phyloP scores from a whole-genome alignment of 2,329 filamentous ascomycete species.

The Trichoderma pleuroti region DNA sequence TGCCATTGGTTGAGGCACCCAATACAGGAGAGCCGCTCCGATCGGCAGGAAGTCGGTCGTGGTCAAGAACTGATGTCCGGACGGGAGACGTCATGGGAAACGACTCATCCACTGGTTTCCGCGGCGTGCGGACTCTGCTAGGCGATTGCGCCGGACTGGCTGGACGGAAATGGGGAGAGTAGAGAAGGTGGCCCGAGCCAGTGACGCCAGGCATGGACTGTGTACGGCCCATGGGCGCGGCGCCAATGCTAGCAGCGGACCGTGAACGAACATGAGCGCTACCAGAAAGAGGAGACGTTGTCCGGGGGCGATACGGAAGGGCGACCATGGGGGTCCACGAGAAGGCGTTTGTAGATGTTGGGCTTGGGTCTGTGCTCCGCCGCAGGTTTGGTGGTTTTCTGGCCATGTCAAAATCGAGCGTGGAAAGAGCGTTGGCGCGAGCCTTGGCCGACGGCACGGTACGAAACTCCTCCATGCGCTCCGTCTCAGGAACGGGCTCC shows the following conservation, averaged over 20 bases:
- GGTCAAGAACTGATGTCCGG: slow-evolving; percentile 53
- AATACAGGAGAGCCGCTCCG: slow-evolving; percentile 51
- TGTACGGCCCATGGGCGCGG: slow-evolving; percentile 55
- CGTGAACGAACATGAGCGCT: slow-evolving; percentile 53
- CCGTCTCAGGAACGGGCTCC: slow-evolving; percentile 66
- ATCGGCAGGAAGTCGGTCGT: slow-evolving; percentile 47
- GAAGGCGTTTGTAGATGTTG: slow-evolving; percentile 45
- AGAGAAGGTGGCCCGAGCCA: slow-evolving; percentile 56
- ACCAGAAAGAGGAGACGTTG: slow-evolving; percentile 58
- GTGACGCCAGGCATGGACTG: slow-evolving; percentile 63
- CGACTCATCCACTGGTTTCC: slow-evolving; percentile 57
- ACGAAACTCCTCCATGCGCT: slow-evolving; percentile 64
- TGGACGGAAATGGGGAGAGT: slow-evolving; percentile 50
- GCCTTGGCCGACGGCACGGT: slow-evolving; percentile 54
- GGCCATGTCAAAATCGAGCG: slow-evolving; percentile 42
- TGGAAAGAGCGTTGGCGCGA: slow-evolving; percentile 42
- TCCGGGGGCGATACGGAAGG: slow-evolving; percentile 57
- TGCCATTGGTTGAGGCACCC: slow-evolving; percentile 29
- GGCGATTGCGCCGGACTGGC: slow-evolving; percentile 55
- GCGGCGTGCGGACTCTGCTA: slow-evolving; percentile 48
- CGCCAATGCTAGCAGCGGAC: slow-evolving; percentile 53
- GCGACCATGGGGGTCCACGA: slow-evolving; percentile 45
- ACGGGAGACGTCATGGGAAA: slow-evolving; percentile 56
- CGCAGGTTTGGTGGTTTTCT: slow-evolving; percentile 53
- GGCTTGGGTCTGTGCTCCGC: slow-evolving; percentile 56